phyloP scores from a whole-genome alignment of 2,329 filamentous ascomycete genomes.

The Fusarium sp. region DNA sequence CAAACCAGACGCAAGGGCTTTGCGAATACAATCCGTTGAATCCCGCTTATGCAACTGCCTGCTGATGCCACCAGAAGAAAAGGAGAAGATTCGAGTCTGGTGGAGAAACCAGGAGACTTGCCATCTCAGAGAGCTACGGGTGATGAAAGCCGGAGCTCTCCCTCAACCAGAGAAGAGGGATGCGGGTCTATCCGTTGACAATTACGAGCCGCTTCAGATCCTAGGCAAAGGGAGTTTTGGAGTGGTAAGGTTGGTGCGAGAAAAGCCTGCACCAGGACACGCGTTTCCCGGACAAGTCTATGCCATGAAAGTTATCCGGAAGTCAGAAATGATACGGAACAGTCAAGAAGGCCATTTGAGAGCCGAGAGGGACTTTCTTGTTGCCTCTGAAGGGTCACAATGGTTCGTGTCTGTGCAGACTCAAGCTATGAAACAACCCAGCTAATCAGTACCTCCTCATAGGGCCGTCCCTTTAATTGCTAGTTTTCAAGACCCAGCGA shows the following conservation, averaged over 20 bases:
- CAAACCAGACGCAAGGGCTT: constrained; percentile 55
- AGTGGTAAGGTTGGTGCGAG: constrained; percentile 87
- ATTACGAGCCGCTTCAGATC: constrained; percentile 84
- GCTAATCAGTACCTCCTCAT: not conserved
- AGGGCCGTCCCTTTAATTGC: constrained; percentile 89
- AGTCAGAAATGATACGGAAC: constrained; percentile 91
- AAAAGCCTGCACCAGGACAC: constrained; percentile 62
- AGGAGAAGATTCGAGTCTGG: constrained; percentile 65
- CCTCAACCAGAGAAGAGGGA: constrained; percentile 22
- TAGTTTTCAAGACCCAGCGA: constrained; percentile 88
- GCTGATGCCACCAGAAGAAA: constrained; percentile 69
- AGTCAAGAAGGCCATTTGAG: constrained; percentile 93
- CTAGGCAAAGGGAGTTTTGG: constrained; percentile 96
- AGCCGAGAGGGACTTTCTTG: constrained; percentile 92
- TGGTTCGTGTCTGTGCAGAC: constrained; percentile 67
- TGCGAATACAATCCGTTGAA: constrained; percentile 56
- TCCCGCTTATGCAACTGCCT: constrained; percentile 69
- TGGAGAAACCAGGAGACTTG: constrained; percentile 80
- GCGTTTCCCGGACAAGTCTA: constrained; percentile 72
- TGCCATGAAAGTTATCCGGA: constrained; percentile 98
- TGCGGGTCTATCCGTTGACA: constrained; percentile 43
- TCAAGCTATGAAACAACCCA: not conserved
- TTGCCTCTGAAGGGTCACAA: constrained; percentile 86
- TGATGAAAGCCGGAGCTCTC: constrained; percentile 74
- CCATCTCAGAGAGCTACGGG: constrained; percentile 80